Conservation (phyloP, 2,329 filamentous ascomycete genomes). For the Penicillium sp. region DNA sequence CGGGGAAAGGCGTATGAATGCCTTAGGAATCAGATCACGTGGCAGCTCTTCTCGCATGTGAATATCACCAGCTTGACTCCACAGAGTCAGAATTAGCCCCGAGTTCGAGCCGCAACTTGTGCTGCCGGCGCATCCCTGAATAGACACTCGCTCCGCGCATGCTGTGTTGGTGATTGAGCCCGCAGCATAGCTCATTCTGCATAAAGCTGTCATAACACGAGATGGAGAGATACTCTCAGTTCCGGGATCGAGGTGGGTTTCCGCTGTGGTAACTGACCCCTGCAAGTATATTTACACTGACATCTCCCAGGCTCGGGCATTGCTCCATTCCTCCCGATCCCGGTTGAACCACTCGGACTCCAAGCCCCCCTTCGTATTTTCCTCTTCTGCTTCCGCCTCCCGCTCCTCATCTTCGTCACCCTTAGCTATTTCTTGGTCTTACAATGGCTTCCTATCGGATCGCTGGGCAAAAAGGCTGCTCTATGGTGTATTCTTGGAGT, state of each 20-base stretch:
- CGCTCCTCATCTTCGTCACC: constrained; percentile 67
- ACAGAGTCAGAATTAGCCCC: not conserved
- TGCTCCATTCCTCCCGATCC: constrained; percentile 86
- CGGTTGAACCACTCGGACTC: constrained; percentile 61
- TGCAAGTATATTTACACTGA: not conserved
- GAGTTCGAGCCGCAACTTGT: not conserved
- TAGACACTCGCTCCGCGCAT: not conserved
- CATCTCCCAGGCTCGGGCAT: constrained; percentile 75
- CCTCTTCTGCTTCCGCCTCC: constrained; percentile 77
- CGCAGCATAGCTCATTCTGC: not conserved
- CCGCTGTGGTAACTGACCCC: constrained; percentile 10
- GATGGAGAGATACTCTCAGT: constrained; percentile 97
- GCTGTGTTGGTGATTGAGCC: not conserved
- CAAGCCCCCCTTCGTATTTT: constrained; percentile 64
- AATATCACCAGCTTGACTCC: constrained; percentile 5
- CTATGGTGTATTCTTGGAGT: constrained; percentile 85
- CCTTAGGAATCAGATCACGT: constrained; percentile 6
- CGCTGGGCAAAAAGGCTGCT: constrained; percentile 71
- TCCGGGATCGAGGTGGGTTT: constrained; percentile 73
- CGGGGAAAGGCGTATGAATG: not conserved
- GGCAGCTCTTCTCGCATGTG: constrained; percentile 3
- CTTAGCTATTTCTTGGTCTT: constrained; percentile 74
- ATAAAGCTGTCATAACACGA: not conserved
- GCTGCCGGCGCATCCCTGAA: not conserved
- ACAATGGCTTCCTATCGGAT: constrained; percentile 73